Conservation (phyloP, 2,329 filamentous ascomycete genomes). For the Cryphonectria parasitica region DNA sequence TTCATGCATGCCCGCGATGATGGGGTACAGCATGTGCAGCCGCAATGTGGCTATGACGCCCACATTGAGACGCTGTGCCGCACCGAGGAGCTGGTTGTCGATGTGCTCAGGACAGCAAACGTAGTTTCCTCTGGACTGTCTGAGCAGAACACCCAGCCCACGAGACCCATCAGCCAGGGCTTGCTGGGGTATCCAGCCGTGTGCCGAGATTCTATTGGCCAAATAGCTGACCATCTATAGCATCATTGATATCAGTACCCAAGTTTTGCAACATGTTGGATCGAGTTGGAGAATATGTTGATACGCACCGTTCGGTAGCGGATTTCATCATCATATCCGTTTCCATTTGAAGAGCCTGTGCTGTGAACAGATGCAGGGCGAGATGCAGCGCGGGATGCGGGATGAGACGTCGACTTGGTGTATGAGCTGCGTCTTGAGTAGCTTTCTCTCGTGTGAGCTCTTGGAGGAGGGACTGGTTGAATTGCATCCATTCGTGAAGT, state of each 20-base stretch:
- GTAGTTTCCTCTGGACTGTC: slow-evolving; percentile 45
- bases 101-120: slow-evolving; percentile 45
- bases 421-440: slow-evolving; percentile 8
- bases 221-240: slow-evolving; percentile 40
- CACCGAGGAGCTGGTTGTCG: slow-evolving; percentile 43
- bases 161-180: slow-evolving; percentile 32
- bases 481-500: not conserved
- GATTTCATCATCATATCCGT: slow-evolving; percentile 37
- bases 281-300: not conserved
- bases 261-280: too few species aligned
- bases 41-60: slow-evolving; percentile 54
- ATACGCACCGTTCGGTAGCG: slow-evolving; percentile 38
- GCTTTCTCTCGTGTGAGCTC: not conserved
- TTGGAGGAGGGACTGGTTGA: slow-evolving; percentile 9
- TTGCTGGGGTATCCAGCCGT: slow-evolving; percentile 38
- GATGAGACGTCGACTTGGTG: slow-evolving; percentile 1
- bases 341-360: slow-evolving; percentile 22
- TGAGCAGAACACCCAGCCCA: slow-evolving; percentile 43
- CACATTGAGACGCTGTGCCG: slow-evolving; percentile 49
- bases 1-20: slow-evolving; percentile 45
- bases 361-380: slow-evolving; percentile 24
- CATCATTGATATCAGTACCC: not conserved
- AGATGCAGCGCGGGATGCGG: slow-evolving; percentile 1
- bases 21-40: slow-evolving; percentile 49
- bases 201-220: slow-evolving; percentile 36